Conservation (phyloP, 2,329 filamentous ascomycete species). For the Ophiostoma piceae region DNA sequence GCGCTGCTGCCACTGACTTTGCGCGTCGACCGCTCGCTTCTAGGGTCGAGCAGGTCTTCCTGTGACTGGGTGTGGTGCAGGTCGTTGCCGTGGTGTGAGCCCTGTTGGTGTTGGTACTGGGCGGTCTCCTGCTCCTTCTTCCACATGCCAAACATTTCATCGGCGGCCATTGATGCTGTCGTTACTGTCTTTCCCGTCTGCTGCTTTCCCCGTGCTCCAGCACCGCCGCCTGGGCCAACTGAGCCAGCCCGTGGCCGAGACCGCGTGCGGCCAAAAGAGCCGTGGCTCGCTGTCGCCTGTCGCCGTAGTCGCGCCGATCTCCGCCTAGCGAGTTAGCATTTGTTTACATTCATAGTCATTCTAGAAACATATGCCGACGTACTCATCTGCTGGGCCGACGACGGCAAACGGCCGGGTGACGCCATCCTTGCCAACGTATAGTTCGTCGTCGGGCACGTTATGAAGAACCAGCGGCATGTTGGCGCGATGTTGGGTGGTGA, state of each 20-base stretch:
- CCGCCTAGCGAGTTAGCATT: constrained; percentile 44
- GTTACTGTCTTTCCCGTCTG: constrained; percentile 47
- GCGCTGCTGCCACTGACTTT: constrained; percentile 26
- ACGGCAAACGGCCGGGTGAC: constrained; percentile 61
- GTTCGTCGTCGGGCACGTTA: constrained; percentile 63
- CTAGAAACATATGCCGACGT: not conserved
- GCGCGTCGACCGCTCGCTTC: constrained; percentile 27
- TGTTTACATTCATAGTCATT: too few species aligned
- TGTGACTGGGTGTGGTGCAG: constrained; percentile 29
- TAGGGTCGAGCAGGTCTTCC: constrained; percentile 20
- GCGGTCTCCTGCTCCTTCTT: constrained; percentile 42
- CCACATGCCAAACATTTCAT: constrained; percentile 58
- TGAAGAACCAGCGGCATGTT: constrained; percentile 57
- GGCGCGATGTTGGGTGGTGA: not conserved
- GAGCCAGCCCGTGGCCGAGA: constrained; percentile 39
- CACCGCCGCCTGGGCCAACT: constrained; percentile 20
- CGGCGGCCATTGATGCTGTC: constrained; percentile 53
- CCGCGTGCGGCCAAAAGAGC: constrained; percentile 61
- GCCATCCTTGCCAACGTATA: constrained; percentile 61
- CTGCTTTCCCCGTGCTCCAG: constrained; percentile 17
- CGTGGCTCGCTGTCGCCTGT: constrained; percentile 46
- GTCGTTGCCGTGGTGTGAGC: constrained; percentile 18
- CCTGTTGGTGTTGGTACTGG: constrained; percentile 19
- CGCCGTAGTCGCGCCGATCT: constrained; percentile 44
- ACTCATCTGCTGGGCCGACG: constrained; percentile 36